These are phyloP conservation scores for Hortiboletus flavorubellus DNA, from an alignment of 768 basidiomycete genomes.

Conservation along the genomic window DNA sequence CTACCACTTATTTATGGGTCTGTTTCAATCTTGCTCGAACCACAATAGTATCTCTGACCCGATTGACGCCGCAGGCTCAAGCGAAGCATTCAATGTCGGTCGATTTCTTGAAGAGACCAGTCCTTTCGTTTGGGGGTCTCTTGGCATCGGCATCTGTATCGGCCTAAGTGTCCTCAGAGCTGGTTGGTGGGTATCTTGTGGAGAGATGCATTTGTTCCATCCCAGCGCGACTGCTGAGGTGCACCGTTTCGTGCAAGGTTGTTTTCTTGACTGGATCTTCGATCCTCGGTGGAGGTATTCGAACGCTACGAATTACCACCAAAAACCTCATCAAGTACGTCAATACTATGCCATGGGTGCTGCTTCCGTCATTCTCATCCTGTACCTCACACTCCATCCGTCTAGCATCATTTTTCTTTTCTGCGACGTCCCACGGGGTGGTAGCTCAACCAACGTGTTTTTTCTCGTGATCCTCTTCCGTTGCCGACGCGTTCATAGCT, in stretches of 20 bases:
- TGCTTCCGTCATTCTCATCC: neutral
- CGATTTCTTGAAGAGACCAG: constrained; percentile 91
- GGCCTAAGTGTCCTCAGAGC: constrained; percentile 93
- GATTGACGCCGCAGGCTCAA: constrained; percentile 52
- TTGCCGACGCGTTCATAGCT: constrained; percentile 29
- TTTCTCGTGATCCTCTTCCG: neutral
- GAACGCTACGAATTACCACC: constrained; percentile 89
- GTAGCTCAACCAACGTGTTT: constrained; percentile 42
- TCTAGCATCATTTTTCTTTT: constrained; percentile 79
- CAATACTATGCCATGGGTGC: neutral
- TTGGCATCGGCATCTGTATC: constrained; percentile 89
- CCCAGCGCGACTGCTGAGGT: neutral
- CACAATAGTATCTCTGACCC: neutral
- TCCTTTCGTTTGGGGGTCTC: constrained; percentile 89
- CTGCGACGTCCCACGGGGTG: constrained; percentile 96
- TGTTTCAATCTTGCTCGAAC: constrained; percentile 13
- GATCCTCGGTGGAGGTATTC: constrained; percentile 92
- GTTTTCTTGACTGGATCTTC: constrained; percentile 97
- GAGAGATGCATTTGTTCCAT: neutral
- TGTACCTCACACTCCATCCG: neutral
- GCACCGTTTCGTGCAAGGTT: constrained; percentile 58
- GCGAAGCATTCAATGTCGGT: constrained; percentile 92
- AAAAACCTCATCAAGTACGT: constrained; percentile 95
- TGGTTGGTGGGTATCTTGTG: constrained; percentile 67
- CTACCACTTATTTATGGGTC: constrained; percentile 90